phyloP scores from a whole-genome alignment of 495 filamentous ascomycete species.

The Aspergillus ellipticus region DNA sequence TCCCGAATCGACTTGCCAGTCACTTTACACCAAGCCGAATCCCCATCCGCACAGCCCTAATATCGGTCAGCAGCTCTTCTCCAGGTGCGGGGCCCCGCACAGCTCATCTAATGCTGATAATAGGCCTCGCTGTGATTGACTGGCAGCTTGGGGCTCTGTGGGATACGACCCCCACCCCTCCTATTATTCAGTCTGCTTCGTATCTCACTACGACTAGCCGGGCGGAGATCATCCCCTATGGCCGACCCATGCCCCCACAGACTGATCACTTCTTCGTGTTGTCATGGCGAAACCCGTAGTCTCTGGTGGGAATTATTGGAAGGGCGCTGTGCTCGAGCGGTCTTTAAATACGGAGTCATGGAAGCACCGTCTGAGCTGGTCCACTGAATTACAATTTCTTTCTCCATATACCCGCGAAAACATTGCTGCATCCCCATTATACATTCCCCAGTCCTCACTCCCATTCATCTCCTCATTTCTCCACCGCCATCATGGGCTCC shows the following conservation, averaged over 20 bases:
- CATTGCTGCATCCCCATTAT: not conserved
- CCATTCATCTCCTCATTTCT: not conserved
- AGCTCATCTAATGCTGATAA: not conserved
- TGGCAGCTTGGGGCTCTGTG: no score
- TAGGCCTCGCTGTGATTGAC: no score
- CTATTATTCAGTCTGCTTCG: not conserved
- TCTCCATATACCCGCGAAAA: not conserved
- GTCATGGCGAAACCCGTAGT: not conserved
- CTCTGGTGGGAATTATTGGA: not conserved
- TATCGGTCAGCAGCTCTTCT: not conserved
- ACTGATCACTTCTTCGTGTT: not conserved
- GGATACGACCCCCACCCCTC: not conserved
- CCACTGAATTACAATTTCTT: not conserved
- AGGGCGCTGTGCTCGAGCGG: not conserved
- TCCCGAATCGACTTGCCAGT: not conserved
- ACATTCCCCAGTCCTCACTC: no score
- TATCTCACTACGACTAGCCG: not conserved
- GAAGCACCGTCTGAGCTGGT: not conserved
- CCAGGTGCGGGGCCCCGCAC: not conserved
- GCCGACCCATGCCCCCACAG: not conserved
- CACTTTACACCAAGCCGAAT: not conserved
- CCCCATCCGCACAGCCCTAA: not conserved
- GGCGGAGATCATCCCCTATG: not conserved
- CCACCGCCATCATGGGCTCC: not conserved
- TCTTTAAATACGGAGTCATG: not conserved